A percentile compares a stretch with the other conserved stretches of the same genome.
Conservation (phyloP, 2,329 filamentous ascomycete species). For the Huntiella savannae region DNA sequence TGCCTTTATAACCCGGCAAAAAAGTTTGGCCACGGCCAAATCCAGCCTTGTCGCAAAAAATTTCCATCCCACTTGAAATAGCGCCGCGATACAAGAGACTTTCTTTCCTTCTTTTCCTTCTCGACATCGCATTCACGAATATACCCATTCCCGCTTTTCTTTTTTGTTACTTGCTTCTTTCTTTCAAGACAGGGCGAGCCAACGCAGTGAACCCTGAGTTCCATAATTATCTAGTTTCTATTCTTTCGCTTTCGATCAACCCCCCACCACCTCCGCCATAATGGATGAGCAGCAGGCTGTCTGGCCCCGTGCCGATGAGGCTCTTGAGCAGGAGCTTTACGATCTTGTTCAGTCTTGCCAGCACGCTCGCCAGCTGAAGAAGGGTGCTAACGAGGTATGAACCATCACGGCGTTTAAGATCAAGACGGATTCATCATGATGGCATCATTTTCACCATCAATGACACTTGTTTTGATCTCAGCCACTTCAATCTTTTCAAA, state of each 20-base stretch:
- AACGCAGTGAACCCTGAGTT: conserved; percentile 40
- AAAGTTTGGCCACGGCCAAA: conserved; percentile 13
- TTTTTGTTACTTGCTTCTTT: conserved; percentile 12
- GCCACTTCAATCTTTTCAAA: background rate
- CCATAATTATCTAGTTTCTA: conserved; percentile 16
- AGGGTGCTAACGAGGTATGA: conserved; percentile 58
- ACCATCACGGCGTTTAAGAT: background rate
- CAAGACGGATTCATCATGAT: background rate
- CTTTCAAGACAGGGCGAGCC: conserved; percentile 31
- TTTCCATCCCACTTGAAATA: background rate
- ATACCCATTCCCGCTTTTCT: conserved; percentile 11
- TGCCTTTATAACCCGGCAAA: conserved; percentile 2
- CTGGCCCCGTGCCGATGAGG: conserved; percentile 54
- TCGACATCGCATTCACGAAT: background rate
- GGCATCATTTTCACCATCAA: too few species aligned
- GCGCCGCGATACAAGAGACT: background rate
- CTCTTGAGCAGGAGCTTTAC: conserved; percentile 63
- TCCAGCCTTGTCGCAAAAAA: conserved; percentile 10
- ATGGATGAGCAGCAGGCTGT: conserved; percentile 22
- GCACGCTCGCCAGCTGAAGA: conserved; percentile 63
- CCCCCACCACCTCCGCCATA: background rate
- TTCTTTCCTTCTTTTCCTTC: conserved; percentile 10
- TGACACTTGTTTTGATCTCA: too few species aligned
- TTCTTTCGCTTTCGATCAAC: background rate
- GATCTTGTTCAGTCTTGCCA: conserved; percentile 58